These are phyloP conservation scores for Colletotrichum limetticola DNA, from an alignment of 2,329 filamentous ascomycete species.

Conservation along the genomic window DNA sequence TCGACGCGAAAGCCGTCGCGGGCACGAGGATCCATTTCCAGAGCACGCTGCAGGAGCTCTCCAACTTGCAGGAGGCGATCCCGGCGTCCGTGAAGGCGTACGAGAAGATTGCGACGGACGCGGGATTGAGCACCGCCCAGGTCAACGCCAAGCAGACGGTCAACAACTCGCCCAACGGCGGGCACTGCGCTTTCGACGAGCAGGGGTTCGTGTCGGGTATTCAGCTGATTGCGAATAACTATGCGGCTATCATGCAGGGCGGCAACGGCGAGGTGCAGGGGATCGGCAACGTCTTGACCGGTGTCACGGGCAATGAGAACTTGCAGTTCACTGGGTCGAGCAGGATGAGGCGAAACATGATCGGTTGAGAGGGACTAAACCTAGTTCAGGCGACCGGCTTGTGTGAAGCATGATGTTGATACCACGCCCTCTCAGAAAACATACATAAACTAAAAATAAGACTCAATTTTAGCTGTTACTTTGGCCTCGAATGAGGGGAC, in stretches of 20 bases:
- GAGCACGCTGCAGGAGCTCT: slow-evolving; percentile 62
- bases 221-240: slow-evolving; percentile 66
- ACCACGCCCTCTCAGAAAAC: neutral
- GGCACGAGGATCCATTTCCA: slow-evolving; percentile 67
- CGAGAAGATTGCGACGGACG: slow-evolving; percentile 55
- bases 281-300: slow-evolving; percentile 59
- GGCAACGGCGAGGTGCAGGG: slow-evolving; percentile 61
- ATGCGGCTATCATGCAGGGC: slow-evolving; percentile 62
- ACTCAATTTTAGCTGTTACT: neutral
- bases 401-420: neutral
- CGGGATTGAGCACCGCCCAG: slow-evolving; percentile 55
- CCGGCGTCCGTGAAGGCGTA: slow-evolving; percentile 62
- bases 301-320: slow-evolving; percentile 60
- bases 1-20: slow-evolving; percentile 53
- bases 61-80: slow-evolving; percentile 59
- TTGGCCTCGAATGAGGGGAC: neutral
- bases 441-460: neutral
- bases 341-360: slow-evolving; percentile 22
- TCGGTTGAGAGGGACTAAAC: slow-evolving; percentile 15
- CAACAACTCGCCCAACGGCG: slow-evolving; percentile 64
- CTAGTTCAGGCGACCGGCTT: neutral
- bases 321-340: slow-evolving; percentile 48
- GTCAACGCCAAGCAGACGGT: slow-evolving; percentile 66
- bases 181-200: slow-evolving; percentile 69
- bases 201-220: slow-evolving; percentile 65